A percentile compares a stretch with the other conserved stretches of the same genome.
Evolutionary conservation across 352 stramenopile genomes (phyloP).

Genomic region (Elongisporangium undulatum): DNA sequence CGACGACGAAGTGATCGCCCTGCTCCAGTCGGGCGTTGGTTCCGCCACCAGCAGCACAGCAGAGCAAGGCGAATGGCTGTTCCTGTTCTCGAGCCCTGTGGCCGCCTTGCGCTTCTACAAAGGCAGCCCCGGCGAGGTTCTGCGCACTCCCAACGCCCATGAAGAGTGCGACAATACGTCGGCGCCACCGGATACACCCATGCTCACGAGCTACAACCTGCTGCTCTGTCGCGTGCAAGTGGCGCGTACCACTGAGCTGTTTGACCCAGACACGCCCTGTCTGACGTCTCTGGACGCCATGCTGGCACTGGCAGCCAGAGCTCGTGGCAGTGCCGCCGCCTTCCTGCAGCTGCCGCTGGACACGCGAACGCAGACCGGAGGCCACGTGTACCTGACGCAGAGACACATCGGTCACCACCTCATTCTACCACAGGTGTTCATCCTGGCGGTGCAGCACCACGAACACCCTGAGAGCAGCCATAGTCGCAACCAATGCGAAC

Average conservation of each 20-base stretch:
- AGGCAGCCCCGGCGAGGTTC: constrained; percentile 16
- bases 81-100: constrained; percentile 34
- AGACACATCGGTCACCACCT: constrained; percentile 9
- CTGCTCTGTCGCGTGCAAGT: constrained; percentile 37
- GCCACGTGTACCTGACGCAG: constrained; percentile 32
- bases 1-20: constrained; percentile 23
- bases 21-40: constrained; percentile 33
- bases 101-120: constrained; percentile 26
- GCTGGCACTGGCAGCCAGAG: background rate
- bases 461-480: background rate
- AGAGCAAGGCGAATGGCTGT: constrained; percentile 15
- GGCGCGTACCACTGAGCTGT: constrained; percentile 28
- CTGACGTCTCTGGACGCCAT: constrained; percentile 20
- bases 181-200: background rate
- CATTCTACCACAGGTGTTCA: constrained; percentile 31
- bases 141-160: background rate
- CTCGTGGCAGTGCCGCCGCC: constrained; percentile 20
- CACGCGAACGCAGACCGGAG: background rate
- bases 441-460: constrained; percentile 23
- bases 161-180: background rate
- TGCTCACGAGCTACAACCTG: constrained; percentile 29
- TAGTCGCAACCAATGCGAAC: background rate
- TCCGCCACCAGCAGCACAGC: background rate
- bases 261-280: constrained; percentile 12
- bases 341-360: constrained; percentile 33